Evolutionary conservation across 1,284 basidiomycete genomes (phyloP), one percentile per base, ranked within the genome.

Genomic region (Pseudozyma thailandica): DNA sequence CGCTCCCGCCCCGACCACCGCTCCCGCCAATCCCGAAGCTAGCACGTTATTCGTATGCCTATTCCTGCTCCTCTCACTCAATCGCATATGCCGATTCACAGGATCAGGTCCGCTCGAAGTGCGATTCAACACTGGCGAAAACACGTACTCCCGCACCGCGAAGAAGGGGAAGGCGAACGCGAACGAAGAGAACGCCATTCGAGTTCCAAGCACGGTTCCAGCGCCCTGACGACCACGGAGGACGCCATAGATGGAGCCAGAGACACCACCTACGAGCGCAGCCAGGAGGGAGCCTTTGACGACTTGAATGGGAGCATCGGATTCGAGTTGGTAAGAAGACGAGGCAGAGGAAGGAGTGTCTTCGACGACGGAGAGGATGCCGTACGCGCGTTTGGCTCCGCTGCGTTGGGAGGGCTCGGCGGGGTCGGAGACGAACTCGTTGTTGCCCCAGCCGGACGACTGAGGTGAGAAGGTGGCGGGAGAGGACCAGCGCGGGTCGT

Each of bases 101-200:
- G 50, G 53, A 35, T 71, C 68, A 0, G 57, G 57, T 5, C 68
- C 68, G 37, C 56, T 60, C 15, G 56, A 60, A n/a, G 61, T 60
- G 2, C 68, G 56, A 27, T 71, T 64, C 10, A 71, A 47, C 1
- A 71, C 47, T 15, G 70, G 64, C 25, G 56, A 60, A 20, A 68
- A 8, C 5, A 63, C 45, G 41, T 72, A 72, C 44, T 72, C 70
- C 12, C 70, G 45, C 1, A 72, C 56, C 4, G 70, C 70, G 28
- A 73, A 73, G 57, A 73, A 73, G 6, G 71, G 71, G 44, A 73
- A 73, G 0, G 52, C 65, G 43, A 73, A 65, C 1, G 61, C 65
- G 30, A 73, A 73, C 1, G 57, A 50, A 49, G 46, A 60, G 44
- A 73, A 55, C 1, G 54, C 65, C 60, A 62, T 73, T 6, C 65